Base-by-base conservation (phyloP, 805 yeast species). In the Danielozyma ontarioensis region DNA sequence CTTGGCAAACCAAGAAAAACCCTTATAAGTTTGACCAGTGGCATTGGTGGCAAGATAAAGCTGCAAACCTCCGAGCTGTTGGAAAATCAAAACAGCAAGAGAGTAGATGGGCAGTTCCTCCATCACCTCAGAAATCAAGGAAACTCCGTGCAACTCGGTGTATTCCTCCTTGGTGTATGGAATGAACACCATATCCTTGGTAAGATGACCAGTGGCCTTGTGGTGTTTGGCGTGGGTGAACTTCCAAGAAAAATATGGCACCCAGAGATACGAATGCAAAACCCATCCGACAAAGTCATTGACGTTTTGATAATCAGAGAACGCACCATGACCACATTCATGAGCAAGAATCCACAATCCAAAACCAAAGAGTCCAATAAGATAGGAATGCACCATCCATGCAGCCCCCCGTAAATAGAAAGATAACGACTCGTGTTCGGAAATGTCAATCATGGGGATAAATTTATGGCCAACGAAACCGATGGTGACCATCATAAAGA, bases 291-390 rank as follows among this genome's bases (percentile, higher is more conserved):
- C 68, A 17, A 67, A 50, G 50, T 76, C 80, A 46, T 76, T 76
- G 33, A 76, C 64, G 46, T 52, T 53, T 37, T 60, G 64, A 46
- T 72, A 72, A 45, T 76, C 78, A 25, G 76, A 68, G 50, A 76
- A 76, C 13, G 81, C 81, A 33, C 70, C 72, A 51, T 76, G 83
- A 27, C 82, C 81, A 62, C 82, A 76, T 56, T 75, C 80, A 51
- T 75, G 81, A 29, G 79, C 80, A 51, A 76, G 54, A 40, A 76
- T 72, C 82, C 81, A 76, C 32, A 75, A 53, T 28, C 83, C 82
- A 36, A 74, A 68, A 5, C 77, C 76, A 42, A 73, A 67, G 37
- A 74, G 57, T 34, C 79, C 74, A 42, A 64, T 56, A 38, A 51
- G 37, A 43, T 54, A 59, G 28, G 69, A 54, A 42, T 68, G 61